These are phyloP conservation scores for Arthrinium phaeospermum DNA, from an alignment of 2,329 filamentous ascomycete species.

Conservation along the genomic window DNA sequence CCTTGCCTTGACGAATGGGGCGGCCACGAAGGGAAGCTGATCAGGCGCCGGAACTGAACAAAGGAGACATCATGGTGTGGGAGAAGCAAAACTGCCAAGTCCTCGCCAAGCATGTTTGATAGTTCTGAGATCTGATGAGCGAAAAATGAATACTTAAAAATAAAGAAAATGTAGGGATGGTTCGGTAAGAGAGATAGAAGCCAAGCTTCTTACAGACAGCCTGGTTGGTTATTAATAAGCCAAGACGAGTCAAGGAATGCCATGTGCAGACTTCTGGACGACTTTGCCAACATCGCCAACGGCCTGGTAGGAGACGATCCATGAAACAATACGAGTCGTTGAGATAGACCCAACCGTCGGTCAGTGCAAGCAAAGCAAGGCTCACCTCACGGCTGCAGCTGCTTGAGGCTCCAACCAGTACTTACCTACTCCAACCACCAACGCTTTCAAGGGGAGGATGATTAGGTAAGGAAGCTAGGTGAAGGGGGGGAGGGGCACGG, in stretches of 20 bases:
- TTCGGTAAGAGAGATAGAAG: not conserved
- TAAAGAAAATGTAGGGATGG: not conserved
- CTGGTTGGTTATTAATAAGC: not conserved
- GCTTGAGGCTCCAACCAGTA: not conserved
- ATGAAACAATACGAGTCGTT: not conserved
- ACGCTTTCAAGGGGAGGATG: not conserved
- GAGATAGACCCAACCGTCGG: not conserved
- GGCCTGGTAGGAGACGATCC: not conserved
- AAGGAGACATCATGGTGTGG: constrained; percentile 2
- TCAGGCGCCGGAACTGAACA: not conserved
- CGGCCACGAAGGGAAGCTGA: not conserved
- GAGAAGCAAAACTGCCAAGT: constrained; percentile 15
- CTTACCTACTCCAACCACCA: not conserved
- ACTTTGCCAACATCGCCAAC: not conserved
- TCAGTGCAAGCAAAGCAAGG: not conserved
- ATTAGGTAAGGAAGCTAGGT: not conserved
- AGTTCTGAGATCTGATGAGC: constrained; percentile 6
- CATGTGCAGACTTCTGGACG: not conserved
- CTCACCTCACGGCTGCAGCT: not conserved
- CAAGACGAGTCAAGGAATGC: constrained; percentile 1
- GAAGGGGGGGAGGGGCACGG: constrained; percentile 2
- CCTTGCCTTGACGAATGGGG: not conserved
- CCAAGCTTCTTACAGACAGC: not conserved
- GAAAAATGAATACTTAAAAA: not conserved
- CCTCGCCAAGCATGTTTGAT: constrained; percentile 3